phyloP scores from a whole-genome alignment of 805 yeast species.

The Millerozyma miso region DNA sequence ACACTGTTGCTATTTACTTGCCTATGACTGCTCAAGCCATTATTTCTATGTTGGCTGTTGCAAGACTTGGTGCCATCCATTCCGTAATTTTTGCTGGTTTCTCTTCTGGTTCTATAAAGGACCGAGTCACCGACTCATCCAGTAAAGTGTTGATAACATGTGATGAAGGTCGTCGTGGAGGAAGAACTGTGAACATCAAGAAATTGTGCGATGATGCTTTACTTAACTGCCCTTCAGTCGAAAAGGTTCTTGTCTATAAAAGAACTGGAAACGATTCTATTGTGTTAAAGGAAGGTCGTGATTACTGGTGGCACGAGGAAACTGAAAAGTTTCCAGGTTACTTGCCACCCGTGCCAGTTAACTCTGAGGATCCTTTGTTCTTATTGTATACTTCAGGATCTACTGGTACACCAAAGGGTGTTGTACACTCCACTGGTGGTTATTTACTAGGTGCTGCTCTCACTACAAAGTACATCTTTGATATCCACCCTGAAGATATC shows the following conservation, averaged over 20 bases:
- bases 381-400: conserved; percentile 83
- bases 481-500: conserved; percentile 67
- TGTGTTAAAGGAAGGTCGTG: conserved; percentile 53
- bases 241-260: conserved; percentile 65
- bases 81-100: conserved; percentile 86
- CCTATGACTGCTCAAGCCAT: conserved; percentile 86
- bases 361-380: conserved; percentile 78
- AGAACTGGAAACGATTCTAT: conserved; percentile 63
- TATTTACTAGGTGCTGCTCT: conserved; percentile 68
- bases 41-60: conserved; percentile 70
- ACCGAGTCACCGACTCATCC: conserved; percentile 67
- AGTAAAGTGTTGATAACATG: conserved; percentile 72
- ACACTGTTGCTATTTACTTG: conserved; percentile 79
- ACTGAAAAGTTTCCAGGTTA: conserved; percentile 61
- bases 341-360: conserved; percentile 69
- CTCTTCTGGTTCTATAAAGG: conserved; percentile 65
- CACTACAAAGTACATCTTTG: conserved; percentile 73
- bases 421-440: conserved; percentile 78
- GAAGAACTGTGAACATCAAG: conserved; percentile 75
- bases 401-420: conserved; percentile 87
- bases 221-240: conserved; percentile 59
- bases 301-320: conserved; percentile 76
- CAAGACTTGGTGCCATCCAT: conserved; percentile 79
- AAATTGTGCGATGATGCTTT: conserved; percentile 81
- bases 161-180: conserved; percentile 82